phyloP scores from a whole-genome alignment of 352 stramenopile species.

The Phytophthora hibernalis region DNA sequence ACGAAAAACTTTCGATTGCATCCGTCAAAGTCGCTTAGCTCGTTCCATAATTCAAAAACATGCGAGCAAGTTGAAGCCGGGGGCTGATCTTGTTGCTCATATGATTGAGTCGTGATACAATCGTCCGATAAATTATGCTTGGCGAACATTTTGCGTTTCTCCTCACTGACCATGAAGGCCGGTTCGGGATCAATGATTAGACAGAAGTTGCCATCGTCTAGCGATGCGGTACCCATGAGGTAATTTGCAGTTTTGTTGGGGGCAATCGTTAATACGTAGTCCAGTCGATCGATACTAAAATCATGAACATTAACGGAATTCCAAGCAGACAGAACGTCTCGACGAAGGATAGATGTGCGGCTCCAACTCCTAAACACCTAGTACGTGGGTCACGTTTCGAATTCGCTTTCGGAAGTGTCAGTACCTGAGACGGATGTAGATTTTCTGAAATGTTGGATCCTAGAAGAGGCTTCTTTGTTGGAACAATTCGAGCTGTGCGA shows the following conservation, averaged over 20 bases:
- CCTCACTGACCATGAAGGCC: constrained; percentile 3
- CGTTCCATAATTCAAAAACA: constrained; percentile 16
- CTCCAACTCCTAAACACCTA: background rate
- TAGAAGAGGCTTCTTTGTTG: background rate
- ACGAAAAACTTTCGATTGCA: constrained; percentile 23
- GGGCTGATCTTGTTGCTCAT: background rate
- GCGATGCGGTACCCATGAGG: constrained; percentile 47
- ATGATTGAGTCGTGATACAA: too few species aligned
- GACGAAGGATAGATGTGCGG: constrained; percentile 13
- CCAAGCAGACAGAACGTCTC: constrained; percentile 29
- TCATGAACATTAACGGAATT: constrained; percentile 16
- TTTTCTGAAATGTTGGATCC: too few species aligned
- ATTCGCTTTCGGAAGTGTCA: background rate
- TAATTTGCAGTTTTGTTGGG: constrained; percentile 47
- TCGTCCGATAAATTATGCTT: background rate
- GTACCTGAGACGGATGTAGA: too few species aligned
- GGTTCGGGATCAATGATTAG: constrained; percentile 22
- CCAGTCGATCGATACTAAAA: constrained; percentile 33
- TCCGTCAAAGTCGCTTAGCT: constrained; percentile 26
- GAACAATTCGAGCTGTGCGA: background rate
- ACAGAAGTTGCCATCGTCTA: constrained; percentile 58
- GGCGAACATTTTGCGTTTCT: constrained; percentile 11
- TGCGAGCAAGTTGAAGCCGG: background rate
- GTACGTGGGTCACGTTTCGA: background rate
- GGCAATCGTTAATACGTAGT: constrained; percentile 36